A percentile compares a stretch with the other conserved stretches of the same genome.
phyloP scores from a whole-genome alignment of 352 stramenopile genomes.

The Phytopythium montanum region DNA sequence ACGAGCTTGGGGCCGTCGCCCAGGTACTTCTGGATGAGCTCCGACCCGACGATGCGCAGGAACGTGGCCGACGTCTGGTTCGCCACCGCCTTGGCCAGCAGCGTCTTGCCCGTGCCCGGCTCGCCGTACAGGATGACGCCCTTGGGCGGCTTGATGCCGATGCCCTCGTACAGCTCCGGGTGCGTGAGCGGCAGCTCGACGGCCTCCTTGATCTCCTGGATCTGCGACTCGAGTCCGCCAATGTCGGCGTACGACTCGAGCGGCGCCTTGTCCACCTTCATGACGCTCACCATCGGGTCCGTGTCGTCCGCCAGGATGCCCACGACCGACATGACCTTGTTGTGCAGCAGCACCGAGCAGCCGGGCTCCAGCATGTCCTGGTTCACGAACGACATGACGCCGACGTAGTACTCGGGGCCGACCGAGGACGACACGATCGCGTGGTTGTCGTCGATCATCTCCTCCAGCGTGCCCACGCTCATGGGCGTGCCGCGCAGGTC shows the following conservation, averaged over 20 bases:
- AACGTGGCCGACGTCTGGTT: slow-evolving; percentile 99
- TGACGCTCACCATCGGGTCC: slow-evolving; percentile 99
- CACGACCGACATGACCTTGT: slow-evolving; percentile 99
- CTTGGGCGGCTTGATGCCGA: slow-evolving; percentile 98
- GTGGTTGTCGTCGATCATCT: slow-evolving; percentile 99
- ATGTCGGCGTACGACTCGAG: slow-evolving; percentile 99
- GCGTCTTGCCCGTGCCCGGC: slow-evolving; percentile 99
- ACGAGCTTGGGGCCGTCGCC: slow-evolving; percentile 99
- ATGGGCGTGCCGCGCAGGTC: slow-evolving; percentile 98
- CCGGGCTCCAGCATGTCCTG: slow-evolving; percentile 99
- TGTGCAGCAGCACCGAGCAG: slow-evolving; percentile 98
- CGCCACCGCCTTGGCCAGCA: slow-evolving; percentile 98
- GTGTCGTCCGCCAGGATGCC: slow-evolving; percentile 98
- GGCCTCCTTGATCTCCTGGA: slow-evolving; percentile 94
- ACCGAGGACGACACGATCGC: slow-evolving; percentile 98
- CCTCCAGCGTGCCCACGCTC: slow-evolving; percentile 98
- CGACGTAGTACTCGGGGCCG: slow-evolving; percentile 99
- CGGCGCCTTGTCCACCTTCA: slow-evolving; percentile 99
- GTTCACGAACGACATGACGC: slow-evolving; percentile 99
- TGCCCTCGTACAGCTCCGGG: slow-evolving; percentile 99
- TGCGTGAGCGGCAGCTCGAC: slow-evolving; percentile 98
- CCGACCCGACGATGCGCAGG: slow-evolving; percentile 97
- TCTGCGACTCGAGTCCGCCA: slow-evolving; percentile 98
- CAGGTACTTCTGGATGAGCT: slow-evolving; percentile 99
- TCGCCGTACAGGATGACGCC: slow-evolving; percentile 99